Conservation (phyloP, 768 basidiomycete genomes). For the Hysterangium stoloniferum region DNA sequence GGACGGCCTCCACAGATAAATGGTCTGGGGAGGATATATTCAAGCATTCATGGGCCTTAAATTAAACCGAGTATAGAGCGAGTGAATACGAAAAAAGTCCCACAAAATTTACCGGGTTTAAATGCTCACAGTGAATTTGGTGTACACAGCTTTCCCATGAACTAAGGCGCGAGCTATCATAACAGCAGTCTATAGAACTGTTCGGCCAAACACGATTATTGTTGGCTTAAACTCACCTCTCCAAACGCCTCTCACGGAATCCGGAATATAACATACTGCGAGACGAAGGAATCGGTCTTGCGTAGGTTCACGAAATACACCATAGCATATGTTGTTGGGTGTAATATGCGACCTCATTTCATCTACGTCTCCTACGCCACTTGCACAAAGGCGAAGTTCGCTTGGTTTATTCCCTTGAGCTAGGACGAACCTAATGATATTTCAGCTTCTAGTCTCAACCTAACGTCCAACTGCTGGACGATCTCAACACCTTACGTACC, state of each 20-base stretch:
- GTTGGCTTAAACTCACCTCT: slow-evolving; percentile 5
- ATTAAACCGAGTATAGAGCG: neutral
- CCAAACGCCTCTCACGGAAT: slow-evolving; percentile 6
- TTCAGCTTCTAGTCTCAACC: too few species aligned
- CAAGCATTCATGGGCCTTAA: neutral
- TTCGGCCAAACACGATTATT: neutral
- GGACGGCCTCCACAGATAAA: neutral
- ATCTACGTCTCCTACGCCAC: slow-evolving; percentile 5
- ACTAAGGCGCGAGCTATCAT: slow-evolving; percentile 6
- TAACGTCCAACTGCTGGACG: too few species aligned
- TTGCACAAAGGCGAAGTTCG: slow-evolving; percentile 2
- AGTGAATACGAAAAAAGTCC: neutral
- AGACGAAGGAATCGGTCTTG: neutral
- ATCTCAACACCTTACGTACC: neutral
- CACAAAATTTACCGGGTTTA: neutral
- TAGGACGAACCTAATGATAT: neutral
- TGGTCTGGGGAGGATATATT: slow-evolving; percentile 3
- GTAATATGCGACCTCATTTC: slow-evolving; percentile 2
- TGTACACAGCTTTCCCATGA: slow-evolving; percentile 1
- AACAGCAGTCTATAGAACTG: neutral
- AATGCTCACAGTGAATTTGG: slow-evolving; percentile 3
- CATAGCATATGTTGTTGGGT: slow-evolving; percentile 2
- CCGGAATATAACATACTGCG: slow-evolving; percentile 8
- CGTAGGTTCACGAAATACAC: slow-evolving; percentile 7
- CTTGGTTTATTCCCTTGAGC: neutral